These are phyloP conservation scores for Arthroderma sp. DNA, from an alignment of 2,329 filamentous ascomycete genomes.

Conservation along the genomic window DNA sequence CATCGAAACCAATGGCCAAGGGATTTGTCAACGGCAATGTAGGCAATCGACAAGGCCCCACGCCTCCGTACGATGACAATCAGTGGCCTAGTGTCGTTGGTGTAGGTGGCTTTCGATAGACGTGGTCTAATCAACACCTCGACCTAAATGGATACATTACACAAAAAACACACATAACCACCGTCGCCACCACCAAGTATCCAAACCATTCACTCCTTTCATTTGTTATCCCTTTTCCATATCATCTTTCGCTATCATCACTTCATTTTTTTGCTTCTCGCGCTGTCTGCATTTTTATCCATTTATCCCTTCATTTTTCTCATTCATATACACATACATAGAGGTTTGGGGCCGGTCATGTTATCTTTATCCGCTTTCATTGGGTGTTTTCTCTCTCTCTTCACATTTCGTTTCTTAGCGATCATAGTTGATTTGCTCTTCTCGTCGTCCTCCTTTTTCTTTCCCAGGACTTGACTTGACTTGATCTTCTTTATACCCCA, in stretches of 20 bases:
- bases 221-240: constrained; percentile 1
- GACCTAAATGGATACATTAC: constrained; percentile 18
- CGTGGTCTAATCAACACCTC: constrained; percentile 39
- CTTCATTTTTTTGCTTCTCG: neutral
- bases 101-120: constrained; percentile 56
- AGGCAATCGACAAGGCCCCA: constrained; percentile 69
- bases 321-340: constrained; percentile 3
- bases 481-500: constrained; percentile 5
- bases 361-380: constrained; percentile 2
- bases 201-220: constrained; percentile 12
- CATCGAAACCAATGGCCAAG: constrained; percentile 57
- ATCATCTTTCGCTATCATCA: neutral
- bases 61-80: constrained; percentile 84
- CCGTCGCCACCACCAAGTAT: constrained; percentile 14
- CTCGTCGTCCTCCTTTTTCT: neutral
- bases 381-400: neutral
- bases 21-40: constrained; percentile 45
- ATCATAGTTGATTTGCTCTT: constrained; percentile 4
- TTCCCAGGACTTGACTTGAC: neutral
- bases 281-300: constrained; percentile 1
- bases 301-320: neutral
- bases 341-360: neutral
- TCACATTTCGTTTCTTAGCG: neutral
- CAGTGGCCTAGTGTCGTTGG: constrained; percentile 81
- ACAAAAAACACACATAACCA: neutral